phyloP scores from a whole-genome alignment of 2,329 filamentous ascomycete species.

The Pseudopyricularia cyperi region DNA sequence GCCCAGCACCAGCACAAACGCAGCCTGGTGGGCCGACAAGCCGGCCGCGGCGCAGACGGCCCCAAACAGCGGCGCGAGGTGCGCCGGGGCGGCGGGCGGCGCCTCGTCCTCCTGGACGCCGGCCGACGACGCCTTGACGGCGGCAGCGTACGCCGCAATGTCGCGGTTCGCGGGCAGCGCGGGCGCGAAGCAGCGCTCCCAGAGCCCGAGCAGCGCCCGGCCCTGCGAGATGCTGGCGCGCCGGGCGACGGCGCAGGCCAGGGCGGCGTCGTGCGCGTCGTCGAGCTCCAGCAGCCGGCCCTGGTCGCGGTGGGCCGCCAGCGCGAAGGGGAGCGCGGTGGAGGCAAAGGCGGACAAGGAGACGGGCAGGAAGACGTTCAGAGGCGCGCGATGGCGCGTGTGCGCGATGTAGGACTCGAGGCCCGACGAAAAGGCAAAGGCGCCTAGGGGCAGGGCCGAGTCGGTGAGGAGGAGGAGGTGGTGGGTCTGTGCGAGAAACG shows the following conservation, averaged over 20 bases:
- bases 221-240: slow-evolving; percentile 67
- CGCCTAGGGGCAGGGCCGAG: slow-evolving; percentile 68
- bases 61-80: slow-evolving; percentile 61
- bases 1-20: slow-evolving; percentile 63
- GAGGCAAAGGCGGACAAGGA: slow-evolving; percentile 60
- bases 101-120: slow-evolving; percentile 7
- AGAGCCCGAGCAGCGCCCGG: slow-evolving; percentile 59
- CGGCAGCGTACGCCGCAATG: slow-evolving; percentile 9
- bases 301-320: slow-evolving; percentile 48
- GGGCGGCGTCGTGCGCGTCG: slow-evolving; percentile 63
- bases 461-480: slow-evolving; percentile 67
- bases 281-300: slow-evolving; percentile 44
- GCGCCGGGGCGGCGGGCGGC: slow-evolving; percentile 39
- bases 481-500: slow-evolving; percentile 30
- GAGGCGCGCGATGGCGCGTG: slow-evolving; percentile 19
- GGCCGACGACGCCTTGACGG: slow-evolving; percentile 16
- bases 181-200: slow-evolving; percentile 55
- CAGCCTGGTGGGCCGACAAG: slow-evolving; percentile 47
- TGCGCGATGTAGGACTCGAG: slow-evolving; percentile 75
- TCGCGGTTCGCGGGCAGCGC: slow-evolving; percentile 3
- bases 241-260: slow-evolving; percentile 66
- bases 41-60: slow-evolving; percentile 49
- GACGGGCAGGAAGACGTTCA: slow-evolving; percentile 54
- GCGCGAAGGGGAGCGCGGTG: slow-evolving; percentile 61
- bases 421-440: slow-evolving; percentile 77